Evolutionary conservation across 306 rosid genomes (phyloP).

Genomic region (Sphenostylis stenocarpa): DNA sequence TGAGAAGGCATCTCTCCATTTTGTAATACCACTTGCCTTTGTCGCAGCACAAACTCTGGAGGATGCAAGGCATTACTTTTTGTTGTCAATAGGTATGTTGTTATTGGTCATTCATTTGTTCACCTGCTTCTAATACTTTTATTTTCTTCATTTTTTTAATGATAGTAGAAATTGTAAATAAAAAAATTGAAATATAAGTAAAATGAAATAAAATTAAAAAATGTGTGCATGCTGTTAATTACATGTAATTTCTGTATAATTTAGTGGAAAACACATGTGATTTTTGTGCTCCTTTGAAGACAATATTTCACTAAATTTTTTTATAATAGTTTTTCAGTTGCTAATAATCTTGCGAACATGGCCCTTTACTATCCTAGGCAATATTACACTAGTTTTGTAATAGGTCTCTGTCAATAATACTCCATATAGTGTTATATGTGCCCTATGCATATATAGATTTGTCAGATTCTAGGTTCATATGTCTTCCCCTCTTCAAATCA

Average conservation of each 20-base stretch:
- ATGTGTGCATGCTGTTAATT: background rate
- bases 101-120: conserved; percentile 29
- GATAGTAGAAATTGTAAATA: background rate
- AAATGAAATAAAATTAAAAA: background rate
- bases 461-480: background rate
- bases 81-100: conserved; percentile 72
- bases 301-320: background rate
- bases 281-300: background rate
- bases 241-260: background rate
- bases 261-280: conserved; percentile 5
- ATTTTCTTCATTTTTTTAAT: background rate
- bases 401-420: background rate
- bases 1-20: conserved; percentile 95
- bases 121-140: background rate
- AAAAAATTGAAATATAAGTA: background rate
- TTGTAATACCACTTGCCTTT: conserved; percentile 79
- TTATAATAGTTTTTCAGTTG: background rate
- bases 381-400: too few species aligned
- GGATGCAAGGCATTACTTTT: conserved; percentile 78
- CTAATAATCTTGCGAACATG: background rate
- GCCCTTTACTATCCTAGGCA: background rate
- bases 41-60: conserved; percentile 65
- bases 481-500: background rate
- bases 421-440: background rate
- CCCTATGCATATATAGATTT: background rate